A percentile compares a stretch with the other conserved stretches of the same genome.
Evolutionary conservation across 2,329 filamentous ascomycete species (phyloP).

Genomic region (Aureobasidium leucospermi): DNA sequence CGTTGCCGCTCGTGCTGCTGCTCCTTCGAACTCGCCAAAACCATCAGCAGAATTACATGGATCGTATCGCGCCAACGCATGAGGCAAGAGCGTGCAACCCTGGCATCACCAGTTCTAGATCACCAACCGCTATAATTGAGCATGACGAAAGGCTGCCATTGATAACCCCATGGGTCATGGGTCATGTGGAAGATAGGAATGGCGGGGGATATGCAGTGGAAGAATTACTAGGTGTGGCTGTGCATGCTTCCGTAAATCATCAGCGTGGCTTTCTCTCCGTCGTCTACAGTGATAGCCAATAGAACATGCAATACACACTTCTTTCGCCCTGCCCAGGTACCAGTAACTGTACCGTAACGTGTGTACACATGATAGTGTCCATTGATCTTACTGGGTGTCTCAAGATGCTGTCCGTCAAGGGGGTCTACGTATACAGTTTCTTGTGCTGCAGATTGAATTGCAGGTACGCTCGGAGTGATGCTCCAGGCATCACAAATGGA

Average conservation of each 20-base stretch:
- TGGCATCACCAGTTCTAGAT: not conserved
- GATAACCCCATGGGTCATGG: not conserved
- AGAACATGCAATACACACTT: not conserved
- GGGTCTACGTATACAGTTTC: not conserved
- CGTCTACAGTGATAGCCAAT: not conserved
- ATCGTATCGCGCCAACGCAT: constrained; percentile 4
- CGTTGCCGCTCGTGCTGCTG: constrained; percentile 4
- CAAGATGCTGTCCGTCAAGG: not conserved
- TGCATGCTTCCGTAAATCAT: not conserved
- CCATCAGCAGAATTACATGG: not conserved
- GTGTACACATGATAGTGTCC: not conserved
- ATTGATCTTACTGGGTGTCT: not conserved
- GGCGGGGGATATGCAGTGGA: constrained; percentile 1
- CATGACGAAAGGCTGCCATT: not conserved
- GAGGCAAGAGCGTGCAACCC: not conserved
- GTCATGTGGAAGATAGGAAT: constrained; percentile 3
- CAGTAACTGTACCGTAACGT: not conserved
- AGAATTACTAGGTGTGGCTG: constrained; percentile 1
- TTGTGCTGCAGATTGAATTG: not conserved
- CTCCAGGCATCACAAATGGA: not conserved
- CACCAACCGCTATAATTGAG: not conserved
- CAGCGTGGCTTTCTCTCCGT: not conserved
- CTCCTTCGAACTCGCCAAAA: not conserved
- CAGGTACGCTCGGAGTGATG: not conserved
- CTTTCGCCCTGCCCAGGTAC: not conserved